Percentiles rank a stretch among this genome's conserved stretches.
Conservation (phyloP, 2,329 filamentous ascomycete genomes). For the Acarospora socialis region DNA sequence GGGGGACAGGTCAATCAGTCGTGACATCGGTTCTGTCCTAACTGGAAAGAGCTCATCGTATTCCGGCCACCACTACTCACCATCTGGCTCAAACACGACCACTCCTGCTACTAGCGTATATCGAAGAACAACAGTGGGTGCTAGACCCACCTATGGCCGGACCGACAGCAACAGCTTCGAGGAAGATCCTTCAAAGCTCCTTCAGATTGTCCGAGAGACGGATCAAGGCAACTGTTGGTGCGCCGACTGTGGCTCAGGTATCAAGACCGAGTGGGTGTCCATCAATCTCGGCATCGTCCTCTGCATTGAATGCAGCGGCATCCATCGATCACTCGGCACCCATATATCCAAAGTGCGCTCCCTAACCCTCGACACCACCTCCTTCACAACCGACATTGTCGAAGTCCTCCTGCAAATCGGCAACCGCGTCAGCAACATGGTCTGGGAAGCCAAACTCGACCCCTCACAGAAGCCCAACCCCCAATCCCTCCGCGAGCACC, state of each 20-base stretch:
- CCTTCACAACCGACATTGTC: conserved; percentile 93
- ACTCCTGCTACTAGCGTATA: conserved; percentile 47
- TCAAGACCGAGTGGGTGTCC: conserved; percentile 96
- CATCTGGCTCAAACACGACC: conserved; percentile 20
- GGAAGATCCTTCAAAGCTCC: conserved; percentile 69
- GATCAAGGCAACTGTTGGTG: conserved; percentile 91
- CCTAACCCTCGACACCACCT: conserved; percentile 85
- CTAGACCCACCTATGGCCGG: conserved; percentile 58
- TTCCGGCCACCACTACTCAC: conserved; percentile 37
- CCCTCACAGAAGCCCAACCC: conserved; percentile 56
- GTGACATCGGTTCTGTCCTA: conserved; percentile 83
- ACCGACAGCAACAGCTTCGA: conserved; percentile 59
- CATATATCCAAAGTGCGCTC: conserved; percentile 97
- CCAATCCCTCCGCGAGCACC: conserved; percentile 72
- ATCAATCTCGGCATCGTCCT: conserved; percentile 94
- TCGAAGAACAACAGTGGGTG: conserved; percentile 81
- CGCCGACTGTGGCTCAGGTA: conserved; percentile 80
- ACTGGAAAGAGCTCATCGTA: conserved; percentile 71
- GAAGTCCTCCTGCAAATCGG: conserved; percentile 84
- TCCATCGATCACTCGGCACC: conserved; percentile 88
- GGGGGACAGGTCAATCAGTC: conserved; percentile 49
- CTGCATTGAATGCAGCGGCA: conserved; percentile 95
- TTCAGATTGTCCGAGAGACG: conserved; percentile 74
- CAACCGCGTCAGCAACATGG: conserved; percentile 88
- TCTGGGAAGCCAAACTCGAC: conserved; percentile 85